These are phyloP conservation scores for Fusarium penzigii DNA, from an alignment of 2,329 filamentous ascomycete species.

Conservation along the genomic window DNA sequence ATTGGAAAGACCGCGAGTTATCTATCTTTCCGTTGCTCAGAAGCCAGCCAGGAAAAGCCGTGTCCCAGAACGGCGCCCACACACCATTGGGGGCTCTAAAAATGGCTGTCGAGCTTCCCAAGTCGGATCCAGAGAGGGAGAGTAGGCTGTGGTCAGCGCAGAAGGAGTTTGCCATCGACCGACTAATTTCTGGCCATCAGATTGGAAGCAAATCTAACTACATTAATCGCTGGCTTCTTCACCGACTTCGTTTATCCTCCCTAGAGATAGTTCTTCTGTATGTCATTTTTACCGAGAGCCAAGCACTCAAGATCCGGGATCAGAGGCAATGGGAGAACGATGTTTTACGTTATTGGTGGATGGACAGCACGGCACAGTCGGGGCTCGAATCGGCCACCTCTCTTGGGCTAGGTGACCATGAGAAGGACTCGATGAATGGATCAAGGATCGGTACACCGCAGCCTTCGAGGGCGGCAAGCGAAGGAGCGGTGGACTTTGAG, in stretches of 20 bases:
- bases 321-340: constrained; percentile 39
- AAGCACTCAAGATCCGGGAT: constrained; percentile 36
- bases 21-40: constrained; percentile 46
- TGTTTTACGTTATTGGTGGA: constrained; percentile 41
- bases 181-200: constrained; percentile 39
- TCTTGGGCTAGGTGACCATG: constrained; percentile 18
- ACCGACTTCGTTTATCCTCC: constrained; percentile 49
- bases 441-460: constrained; percentile 28
- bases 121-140: constrained; percentile 35
- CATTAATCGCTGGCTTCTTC: constrained; percentile 54
- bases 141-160: constrained; percentile 41
- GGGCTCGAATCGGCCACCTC: constrained; percentile 12
- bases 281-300: constrained; percentile 30
- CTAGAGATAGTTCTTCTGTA: constrained; percentile 48
- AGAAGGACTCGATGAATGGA: constrained; percentile 24
- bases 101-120: constrained; percentile 39
- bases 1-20: constrained; percentile 37
- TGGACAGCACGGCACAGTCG: constrained; percentile 23
- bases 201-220: constrained; percentile 44
- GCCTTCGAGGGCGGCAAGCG: constrained; percentile 31
- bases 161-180: constrained; percentile 52
- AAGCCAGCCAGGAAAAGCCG: constrained; percentile 49
- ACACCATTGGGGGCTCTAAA: constrained; percentile 45
- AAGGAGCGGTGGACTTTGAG: constrained; percentile 15
- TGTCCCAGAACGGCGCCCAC: constrained; percentile 38